Conservation (phyloP, 2,329 filamentous ascomycete species). For the Penicillium expansum region DNA sequence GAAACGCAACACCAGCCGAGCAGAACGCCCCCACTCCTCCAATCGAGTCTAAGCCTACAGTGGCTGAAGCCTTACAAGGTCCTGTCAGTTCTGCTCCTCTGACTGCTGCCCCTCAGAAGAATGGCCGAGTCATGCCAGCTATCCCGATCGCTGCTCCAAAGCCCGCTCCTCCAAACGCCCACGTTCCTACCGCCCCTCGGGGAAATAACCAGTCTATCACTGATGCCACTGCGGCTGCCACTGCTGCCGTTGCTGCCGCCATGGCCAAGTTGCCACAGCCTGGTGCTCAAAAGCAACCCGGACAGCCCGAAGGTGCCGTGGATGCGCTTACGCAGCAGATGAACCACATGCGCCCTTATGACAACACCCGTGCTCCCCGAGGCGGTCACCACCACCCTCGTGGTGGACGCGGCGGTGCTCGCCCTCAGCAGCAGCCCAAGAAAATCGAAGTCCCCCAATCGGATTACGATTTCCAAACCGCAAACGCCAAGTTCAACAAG, state of each 20-base stretch:
- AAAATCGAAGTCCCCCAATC: slow-evolving; percentile 86
- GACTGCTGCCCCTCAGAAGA: slow-evolving; percentile 35
- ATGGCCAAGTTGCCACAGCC: slow-evolving; percentile 51
- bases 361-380: slow-evolving; percentile 37
- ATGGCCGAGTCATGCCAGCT: slow-evolving; percentile 45
- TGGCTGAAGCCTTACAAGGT: slow-evolving; percentile 36
- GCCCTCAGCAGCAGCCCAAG: slow-evolving; percentile 48
- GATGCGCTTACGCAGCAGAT: slow-evolving; percentile 47
- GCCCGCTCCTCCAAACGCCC: slow-evolving; percentile 22
- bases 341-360: slow-evolving; percentile 46
- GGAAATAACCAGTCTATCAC: slow-evolving; percentile 39
- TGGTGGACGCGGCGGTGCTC: slow-evolving; percentile 48
- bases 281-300: slow-evolving; percentile 34
- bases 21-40: slow-evolving; percentile 37
- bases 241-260: slow-evolving; percentile 50
- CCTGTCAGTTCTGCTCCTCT: slow-evolving; percentile 23
- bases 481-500: slow-evolving; percentile 88
- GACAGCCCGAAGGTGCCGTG: slow-evolving; percentile 34
- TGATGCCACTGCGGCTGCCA: slow-evolving; percentile 50
- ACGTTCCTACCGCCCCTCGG: slow-evolving; percentile 26
- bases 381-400: slow-evolving; percentile 42
- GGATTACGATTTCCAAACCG: slow-evolving; percentile 86
- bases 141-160: slow-evolving; percentile 44
- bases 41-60: slow-evolving; percentile 40
- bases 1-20: slow-evolving; percentile 35